Evolutionary conservation across 352 stramenopile genomes (phyloP), one percentile per base, ranked within the genome.

Genomic region (Globisporangium mamillatum): DNA sequence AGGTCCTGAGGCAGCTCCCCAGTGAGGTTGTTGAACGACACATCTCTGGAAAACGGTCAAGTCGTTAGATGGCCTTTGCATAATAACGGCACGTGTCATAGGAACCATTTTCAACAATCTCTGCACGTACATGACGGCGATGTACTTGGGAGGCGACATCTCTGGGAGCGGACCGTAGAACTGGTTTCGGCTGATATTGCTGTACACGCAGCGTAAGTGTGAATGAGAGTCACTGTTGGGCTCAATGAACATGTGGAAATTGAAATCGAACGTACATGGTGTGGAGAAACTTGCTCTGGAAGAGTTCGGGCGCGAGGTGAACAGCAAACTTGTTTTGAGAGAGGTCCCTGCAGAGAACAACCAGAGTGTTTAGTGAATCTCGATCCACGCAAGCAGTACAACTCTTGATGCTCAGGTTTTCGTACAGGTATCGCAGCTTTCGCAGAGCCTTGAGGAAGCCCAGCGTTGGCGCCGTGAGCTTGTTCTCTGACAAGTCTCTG

Each of bases 11-110:
- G 80, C 12, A 91, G 69, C 0, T 68, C 46, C 1, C 79, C 82
- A n/a, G 75, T 70, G 4, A 91, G 72, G 0, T 68, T 36, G 59
- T 92, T 92, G 41, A 76, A 65, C 3, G 84, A 89, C 5, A 90
- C 22, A 67, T 91, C 83, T 38, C 83, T 91, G 65, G 18, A 53
- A 8, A 22, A 48, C 34, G 27, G 29, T n/a, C 46, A 44, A 27
- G 29, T 27, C 52, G 46, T 18, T 6, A 20, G 24, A 22, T 12
- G 70, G 46, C 8, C 12, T 20, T 46, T 38, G 32, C 38, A 48
- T 48, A 48, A 48, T 48, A 44, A 16, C 29, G 29, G 0, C 38
- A 48, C 14, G 38, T n/a, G 38, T 48, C 12, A 46, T 48, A 20
- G 14, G 38, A 48, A 50, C 41, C 41, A 50, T 22, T 12, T 50